Conservation (phyloP, 768 basidiomycete species). For the Termitomyces sp. region DNA sequence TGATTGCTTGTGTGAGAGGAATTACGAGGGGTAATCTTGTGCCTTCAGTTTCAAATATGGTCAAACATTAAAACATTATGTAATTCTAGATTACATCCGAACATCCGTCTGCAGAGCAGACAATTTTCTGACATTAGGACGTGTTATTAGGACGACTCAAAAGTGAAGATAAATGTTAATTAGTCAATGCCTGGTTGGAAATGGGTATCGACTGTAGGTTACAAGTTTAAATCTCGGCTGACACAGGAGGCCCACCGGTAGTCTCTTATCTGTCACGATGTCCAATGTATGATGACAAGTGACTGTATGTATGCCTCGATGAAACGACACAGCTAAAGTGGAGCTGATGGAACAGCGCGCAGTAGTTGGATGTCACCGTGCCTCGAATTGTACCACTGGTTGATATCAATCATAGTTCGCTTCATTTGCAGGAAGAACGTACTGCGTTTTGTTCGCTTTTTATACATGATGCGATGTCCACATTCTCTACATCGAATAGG, state of each 20-base stretch:
- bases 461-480: constrained; percentile 98
- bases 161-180: too few relatives aligned
- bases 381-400: constrained; percentile 81
- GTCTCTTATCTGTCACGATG: neutral
- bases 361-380: constrained; percentile 42
- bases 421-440: constrained; percentile 24
- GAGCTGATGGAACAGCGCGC: neutral
- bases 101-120: too few relatives aligned
- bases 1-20: constrained; percentile 36
- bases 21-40: constrained; percentile 30
- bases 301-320: neutral
- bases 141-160: too few relatives aligned
- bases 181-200: too few relatives aligned
- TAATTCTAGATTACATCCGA: constrained; percentile 2
- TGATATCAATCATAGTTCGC: neutral
- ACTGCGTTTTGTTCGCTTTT: constrained; percentile 94
- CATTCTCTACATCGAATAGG: constrained; percentile 95
- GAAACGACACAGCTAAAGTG: neutral
- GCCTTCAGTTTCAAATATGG: constrained; percentile 9
- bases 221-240: too few relatives aligned
- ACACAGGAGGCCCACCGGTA: too few relatives aligned
- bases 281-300: neutral
- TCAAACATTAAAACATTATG: constrained; percentile 12
- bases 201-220: too few relatives aligned
- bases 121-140: too few relatives aligned